Evolutionary conservation across 495 filamentous ascomycete species (phyloP).

Genomic region (Aspergillus carlsbadensis): DNA sequence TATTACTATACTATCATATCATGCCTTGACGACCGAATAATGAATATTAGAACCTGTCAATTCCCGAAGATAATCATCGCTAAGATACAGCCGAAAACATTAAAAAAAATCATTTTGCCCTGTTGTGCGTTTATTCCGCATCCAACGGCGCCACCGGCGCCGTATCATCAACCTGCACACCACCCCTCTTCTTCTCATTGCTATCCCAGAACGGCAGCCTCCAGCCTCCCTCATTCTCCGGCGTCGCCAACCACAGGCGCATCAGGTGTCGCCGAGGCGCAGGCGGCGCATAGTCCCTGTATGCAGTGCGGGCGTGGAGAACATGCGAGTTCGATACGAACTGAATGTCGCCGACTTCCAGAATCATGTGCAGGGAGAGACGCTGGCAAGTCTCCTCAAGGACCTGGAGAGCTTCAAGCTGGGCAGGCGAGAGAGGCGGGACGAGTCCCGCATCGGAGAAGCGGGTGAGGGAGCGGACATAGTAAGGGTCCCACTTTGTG

Average conservation of each 20-base stretch:
- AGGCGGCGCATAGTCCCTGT: conserved; percentile 62
- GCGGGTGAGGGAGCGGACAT: conserved; percentile 62
- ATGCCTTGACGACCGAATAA: neutral
- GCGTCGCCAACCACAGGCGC: conserved; percentile 78
- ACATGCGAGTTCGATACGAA: conserved; percentile 69
- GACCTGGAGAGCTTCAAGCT: conserved; percentile 60
- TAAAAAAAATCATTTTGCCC: neutral
- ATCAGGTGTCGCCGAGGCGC: conserved; percentile 73
- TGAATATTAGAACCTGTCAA: neutral
- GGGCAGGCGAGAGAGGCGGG: conserved; percentile 62
- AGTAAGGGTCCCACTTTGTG: conserved; percentile 78
- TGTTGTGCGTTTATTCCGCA: conserved; percentile 55
- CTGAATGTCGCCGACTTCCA: conserved; percentile 79
- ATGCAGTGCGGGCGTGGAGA: conserved; percentile 68
- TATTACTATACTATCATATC: neutral
- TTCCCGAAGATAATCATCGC: neutral
- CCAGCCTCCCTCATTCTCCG: conserved; percentile 83
- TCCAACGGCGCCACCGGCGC: conserved; percentile 66
- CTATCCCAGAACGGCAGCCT: conserved; percentile 78
- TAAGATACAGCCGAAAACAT: neutral
- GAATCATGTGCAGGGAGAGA: conserved; percentile 70
- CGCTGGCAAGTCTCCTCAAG: conserved; percentile 67
- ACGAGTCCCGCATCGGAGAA: conserved; percentile 67
- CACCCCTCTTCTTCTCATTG: conserved; percentile 79
- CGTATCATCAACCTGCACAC: conserved; percentile 81